Conservation (phyloP, 2,329 filamentous ascomycete genomes). For the Penicillium sp. region DNA sequence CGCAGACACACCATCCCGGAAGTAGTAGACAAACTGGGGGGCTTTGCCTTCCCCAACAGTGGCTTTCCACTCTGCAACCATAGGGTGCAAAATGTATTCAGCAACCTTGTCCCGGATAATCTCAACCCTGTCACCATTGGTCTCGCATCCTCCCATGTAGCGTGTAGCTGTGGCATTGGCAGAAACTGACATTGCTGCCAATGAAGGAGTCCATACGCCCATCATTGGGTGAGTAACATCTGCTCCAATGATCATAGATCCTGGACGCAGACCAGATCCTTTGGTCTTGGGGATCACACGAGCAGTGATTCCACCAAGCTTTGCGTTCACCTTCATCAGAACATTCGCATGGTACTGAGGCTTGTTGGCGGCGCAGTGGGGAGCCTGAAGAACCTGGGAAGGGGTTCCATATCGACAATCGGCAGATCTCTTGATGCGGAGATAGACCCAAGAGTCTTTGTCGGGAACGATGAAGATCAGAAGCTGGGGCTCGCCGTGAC, state of each 20-base stretch:
- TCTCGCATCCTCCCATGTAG: constrained; percentile 78
- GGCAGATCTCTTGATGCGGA: constrained; percentile 83
- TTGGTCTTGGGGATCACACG: constrained; percentile 49
- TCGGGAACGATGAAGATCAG: constrained; percentile 76
- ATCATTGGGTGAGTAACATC: constrained; percentile 86
- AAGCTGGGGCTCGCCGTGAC: constrained; percentile 67
- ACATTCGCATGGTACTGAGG: constrained; percentile 92
- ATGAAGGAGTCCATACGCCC: constrained; percentile 68
- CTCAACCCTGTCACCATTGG: constrained; percentile 80
- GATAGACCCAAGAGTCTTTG: constrained; percentile 72
- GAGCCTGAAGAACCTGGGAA: constrained; percentile 76
- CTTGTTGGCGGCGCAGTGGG: constrained; percentile 69
- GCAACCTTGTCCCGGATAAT: constrained; percentile 72
- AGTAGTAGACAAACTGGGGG: constrained; percentile 81
- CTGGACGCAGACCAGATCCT: constrained; percentile 37
- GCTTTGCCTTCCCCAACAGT: constrained; percentile 54
- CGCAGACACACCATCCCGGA: constrained; percentile 90
- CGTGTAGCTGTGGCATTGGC: constrained; percentile 70
- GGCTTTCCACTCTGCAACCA: constrained; percentile 66
- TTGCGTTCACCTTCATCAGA: constrained; percentile 94
- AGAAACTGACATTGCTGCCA: constrained; percentile 85
- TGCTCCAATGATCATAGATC: constrained; percentile 82
- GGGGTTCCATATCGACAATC: constrained; percentile 84
- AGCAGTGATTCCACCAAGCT: constrained; percentile 81
- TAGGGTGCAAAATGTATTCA: constrained; percentile 63